Evolutionary conservation across 2,329 filamentous ascomycete species (phyloP).

Genomic region (Verticillium longisporum): DNA sequence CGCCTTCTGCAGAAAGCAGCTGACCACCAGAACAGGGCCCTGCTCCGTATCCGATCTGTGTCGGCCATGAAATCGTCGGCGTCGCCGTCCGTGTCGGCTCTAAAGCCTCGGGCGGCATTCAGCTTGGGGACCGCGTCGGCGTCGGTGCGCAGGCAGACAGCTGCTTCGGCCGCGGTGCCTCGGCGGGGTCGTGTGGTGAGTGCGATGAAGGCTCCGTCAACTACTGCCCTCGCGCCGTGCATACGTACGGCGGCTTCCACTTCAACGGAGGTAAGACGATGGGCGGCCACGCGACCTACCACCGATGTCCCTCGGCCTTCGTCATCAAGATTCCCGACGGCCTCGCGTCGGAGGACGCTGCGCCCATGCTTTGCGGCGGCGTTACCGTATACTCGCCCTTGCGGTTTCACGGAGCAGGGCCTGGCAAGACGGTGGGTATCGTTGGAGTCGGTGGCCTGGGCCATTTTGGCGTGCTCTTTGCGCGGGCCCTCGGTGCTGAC

Average conservation of each 20-base stretch:
- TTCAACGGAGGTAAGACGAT: conserved; percentile 12
- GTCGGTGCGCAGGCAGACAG: conserved; percentile 50
- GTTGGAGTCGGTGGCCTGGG: conserved; percentile 63
- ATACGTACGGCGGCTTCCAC: conserved; percentile 46
- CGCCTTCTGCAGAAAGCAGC: not conserved
- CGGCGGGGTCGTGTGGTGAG: conserved; percentile 23
- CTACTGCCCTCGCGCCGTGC: conserved; percentile 22
- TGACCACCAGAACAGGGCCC: conserved; percentile 3
- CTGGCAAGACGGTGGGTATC: conserved; percentile 60
- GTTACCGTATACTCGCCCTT: conserved; percentile 62
- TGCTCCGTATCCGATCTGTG: conserved; percentile 12
- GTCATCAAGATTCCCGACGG: conserved; percentile 37
- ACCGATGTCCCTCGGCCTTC: conserved; percentile 36
- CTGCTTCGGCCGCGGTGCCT: conserved; percentile 28
- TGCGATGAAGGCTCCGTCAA: conserved; percentile 33
- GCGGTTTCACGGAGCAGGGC: conserved; percentile 54
- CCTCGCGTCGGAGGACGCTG: conserved; percentile 31
- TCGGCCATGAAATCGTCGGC: conserved; percentile 37
- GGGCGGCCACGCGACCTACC: conserved; percentile 31
- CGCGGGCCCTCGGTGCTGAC: conserved; percentile 59
- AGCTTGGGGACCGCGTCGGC: conserved; percentile 52
- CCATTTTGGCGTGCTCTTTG: conserved; percentile 62
- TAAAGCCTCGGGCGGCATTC: conserved; percentile 33
- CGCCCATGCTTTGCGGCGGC: conserved; percentile 66
- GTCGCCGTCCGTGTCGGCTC: conserved; percentile 33